Evolutionary conservation across 371 early-diverging fungal species (phyloP).

Genomic region (Saksenaea oblongispora): DNA sequence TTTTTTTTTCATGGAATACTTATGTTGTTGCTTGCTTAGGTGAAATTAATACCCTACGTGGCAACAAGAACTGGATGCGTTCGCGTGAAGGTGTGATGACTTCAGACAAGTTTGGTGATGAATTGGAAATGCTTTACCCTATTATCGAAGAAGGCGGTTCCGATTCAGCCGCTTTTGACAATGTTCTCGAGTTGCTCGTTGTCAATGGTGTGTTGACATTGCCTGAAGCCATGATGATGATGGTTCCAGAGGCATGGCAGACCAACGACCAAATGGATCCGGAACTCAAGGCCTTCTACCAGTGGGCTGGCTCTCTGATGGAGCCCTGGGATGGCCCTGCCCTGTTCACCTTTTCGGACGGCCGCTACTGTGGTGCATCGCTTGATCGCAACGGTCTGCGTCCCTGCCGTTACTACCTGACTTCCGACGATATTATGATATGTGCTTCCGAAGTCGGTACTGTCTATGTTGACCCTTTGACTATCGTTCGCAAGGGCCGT

Average conservation of each 20-base stretch:
- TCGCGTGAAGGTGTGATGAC: constrained; percentile 94
- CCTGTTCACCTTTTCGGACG: constrained; percentile 94
- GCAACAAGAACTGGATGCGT: constrained; percentile 99
- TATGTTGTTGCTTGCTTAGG: constrained; percentile 44
- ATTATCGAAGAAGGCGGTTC: constrained; percentile 97
- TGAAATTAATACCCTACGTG: constrained; percentile 97
- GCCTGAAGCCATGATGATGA: constrained; percentile 96
- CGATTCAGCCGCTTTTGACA: constrained; percentile 96
- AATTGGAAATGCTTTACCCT: constrained; percentile 85
- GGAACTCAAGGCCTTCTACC: constrained; percentile 90
- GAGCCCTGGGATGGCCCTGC: constrained; percentile 99
- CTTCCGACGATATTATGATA: constrained; percentile 91
- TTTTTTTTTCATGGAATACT: background rate
- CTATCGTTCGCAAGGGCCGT: constrained; percentile 87
- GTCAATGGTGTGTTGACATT: constrained; percentile 88
- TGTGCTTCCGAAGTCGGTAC: constrained; percentile 97
- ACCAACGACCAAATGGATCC: constrained; percentile 83
- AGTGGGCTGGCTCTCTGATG: constrained; percentile 96
- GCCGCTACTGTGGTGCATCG: constrained; percentile 93
- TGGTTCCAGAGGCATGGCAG: constrained; percentile 98
- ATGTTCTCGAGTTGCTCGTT: constrained; percentile 91
- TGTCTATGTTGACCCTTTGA: constrained; percentile 79
- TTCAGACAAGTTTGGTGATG: constrained; percentile 76
- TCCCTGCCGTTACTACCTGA: constrained; percentile 95
- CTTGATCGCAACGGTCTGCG: constrained; percentile 96